phyloP scores from a whole-genome alignment of 768 basidiomycete genomes.

The Boletus vinaceobasis region DNA sequence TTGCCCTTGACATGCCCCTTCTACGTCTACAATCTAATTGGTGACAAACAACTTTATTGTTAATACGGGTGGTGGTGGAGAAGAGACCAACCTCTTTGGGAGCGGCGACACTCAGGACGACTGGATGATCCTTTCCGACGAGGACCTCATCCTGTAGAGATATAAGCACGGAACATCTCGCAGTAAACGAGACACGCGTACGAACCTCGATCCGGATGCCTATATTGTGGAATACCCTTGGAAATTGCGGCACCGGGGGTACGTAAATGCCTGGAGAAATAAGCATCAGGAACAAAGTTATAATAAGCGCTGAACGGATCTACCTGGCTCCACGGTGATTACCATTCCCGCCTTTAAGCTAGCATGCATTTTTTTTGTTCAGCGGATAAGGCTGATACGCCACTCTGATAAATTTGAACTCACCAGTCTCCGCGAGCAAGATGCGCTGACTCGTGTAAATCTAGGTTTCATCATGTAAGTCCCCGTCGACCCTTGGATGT shows the following conservation, averaged over 20 bases:
- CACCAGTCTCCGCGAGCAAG: constrained; percentile 54
- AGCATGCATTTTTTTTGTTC: constrained; percentile 4
- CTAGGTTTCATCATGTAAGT: constrained; percentile 37
- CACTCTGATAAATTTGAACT: constrained; percentile 22
- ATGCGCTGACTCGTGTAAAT: constrained; percentile 82
- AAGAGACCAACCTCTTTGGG: constrained; percentile 71
- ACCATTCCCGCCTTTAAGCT: constrained; percentile 86
- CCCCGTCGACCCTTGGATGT: constrained; percentile 5
- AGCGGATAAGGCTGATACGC: neutral
- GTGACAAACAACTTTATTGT: neutral
- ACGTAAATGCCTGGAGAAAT: constrained; percentile 72
- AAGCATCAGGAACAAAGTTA: constrained; percentile 1
- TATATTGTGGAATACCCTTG: constrained; percentile 84
- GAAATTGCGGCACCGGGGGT: constrained; percentile 73
- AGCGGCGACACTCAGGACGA: constrained; percentile 65
- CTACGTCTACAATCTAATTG: constrained; percentile 63
- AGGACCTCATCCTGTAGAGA: constrained; percentile 64
- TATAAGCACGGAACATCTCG: constrained; percentile 7
- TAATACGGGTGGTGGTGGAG: neutral
- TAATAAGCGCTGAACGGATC: constrained; percentile 7
- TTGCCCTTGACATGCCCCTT: constrained; percentile 74
- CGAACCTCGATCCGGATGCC: constrained; percentile 87
- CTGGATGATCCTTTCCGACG: constrained; percentile 56
- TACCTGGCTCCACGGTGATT: constrained; percentile 87
- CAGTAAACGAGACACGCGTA: neutral